Base-by-base conservation (phyloP, 1,284 basidiomycete genomes). In the Heterobasidion annosum region DNA sequence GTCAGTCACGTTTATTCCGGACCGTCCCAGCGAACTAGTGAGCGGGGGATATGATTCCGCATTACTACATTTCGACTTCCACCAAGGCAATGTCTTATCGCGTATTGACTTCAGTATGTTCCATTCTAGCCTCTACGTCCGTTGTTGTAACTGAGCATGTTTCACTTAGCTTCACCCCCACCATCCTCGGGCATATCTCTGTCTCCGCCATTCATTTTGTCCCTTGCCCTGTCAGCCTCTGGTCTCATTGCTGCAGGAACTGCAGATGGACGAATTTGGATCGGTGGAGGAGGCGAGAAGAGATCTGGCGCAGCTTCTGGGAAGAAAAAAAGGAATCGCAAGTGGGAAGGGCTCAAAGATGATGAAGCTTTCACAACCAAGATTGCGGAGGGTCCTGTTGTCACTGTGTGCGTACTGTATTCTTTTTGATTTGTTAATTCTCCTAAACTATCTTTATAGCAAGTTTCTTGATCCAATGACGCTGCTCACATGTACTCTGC, bases 41-140 rank as follows among this genome's bases (percentile, higher is more conserved):
- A 89, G 85, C 58, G 86, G 81, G 7, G 88, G 89, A 2, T 91
- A 87, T 61, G 89, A 91, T 61, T 79, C 74, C 47, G 69, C 74
- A 2, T 61, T 91, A 32, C 64, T 88, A 12, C 88, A 91, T 62
- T 83, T 81, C 61, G 85, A 91, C 61, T 77, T 75, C 58, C 61
- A 63, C 9, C 79, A 80, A 66, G 76, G 79, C n/a, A 78, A 69
- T 15, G 53, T 79, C 2, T 68, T 88, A 44, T 85, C 86, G 3
- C 73, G 73, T 40, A 70, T 75, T 49, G 76, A 83, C 62, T 73
- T 91, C 49, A 62, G 88, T 88, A 57, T 35, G 76, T 64, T 1
- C 6, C 48, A 52, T 34, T 6, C 25, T 34, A 16, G n/a, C 16
- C 19, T 13, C 12, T 52, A 45, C 16, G 13, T 10, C 8, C 16